phyloP scores from a whole-genome alignment of 176 grass and related monocot species.

The Tillandsia leiboldiana region DNA sequence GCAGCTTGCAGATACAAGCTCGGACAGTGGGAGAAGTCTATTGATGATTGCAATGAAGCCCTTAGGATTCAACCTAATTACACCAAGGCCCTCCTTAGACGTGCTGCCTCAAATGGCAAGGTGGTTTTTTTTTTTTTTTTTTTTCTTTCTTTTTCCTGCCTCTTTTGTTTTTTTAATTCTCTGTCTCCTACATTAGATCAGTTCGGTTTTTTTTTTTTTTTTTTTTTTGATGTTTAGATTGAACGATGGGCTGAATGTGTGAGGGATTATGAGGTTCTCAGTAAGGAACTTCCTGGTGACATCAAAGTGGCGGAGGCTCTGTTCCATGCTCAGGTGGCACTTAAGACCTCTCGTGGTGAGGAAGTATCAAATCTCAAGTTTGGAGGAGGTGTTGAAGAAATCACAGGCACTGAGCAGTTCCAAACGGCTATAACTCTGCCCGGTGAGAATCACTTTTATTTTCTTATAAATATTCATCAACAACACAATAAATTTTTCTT shows the following conservation, averaged over 20 bases:
- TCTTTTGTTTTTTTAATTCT: neutral
- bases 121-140: constrained; percentile 18
- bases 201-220: constrained; percentile 1
- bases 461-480: neutral
- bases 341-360: constrained; percentile 80
- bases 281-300: constrained; percentile 72
- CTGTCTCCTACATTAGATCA: neutral
- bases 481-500: neutral
- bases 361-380: constrained; percentile 88
- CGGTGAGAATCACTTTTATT: constrained; percentile 41
- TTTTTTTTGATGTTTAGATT: constrained; percentile 42
- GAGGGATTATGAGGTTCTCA: constrained; percentile 79
- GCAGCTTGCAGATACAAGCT: constrained; percentile 87
- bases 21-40: constrained; percentile 80
- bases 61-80: constrained; percentile 85
- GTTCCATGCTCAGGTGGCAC: constrained; percentile 78
- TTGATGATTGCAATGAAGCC: constrained; percentile 94
- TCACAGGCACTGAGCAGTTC: constrained; percentile 73
- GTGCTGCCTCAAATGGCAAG: constrained; percentile 84
- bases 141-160: neutral
- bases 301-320: constrained; percentile 76
- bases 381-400: constrained; percentile 81
- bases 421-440: constrained; percentile 71
- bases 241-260: constrained; percentile 76
- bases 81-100: constrained; percentile 85